Base-by-base conservation (phyloP, 176 grass and related monocot species). In the Secale cereale region DNA sequence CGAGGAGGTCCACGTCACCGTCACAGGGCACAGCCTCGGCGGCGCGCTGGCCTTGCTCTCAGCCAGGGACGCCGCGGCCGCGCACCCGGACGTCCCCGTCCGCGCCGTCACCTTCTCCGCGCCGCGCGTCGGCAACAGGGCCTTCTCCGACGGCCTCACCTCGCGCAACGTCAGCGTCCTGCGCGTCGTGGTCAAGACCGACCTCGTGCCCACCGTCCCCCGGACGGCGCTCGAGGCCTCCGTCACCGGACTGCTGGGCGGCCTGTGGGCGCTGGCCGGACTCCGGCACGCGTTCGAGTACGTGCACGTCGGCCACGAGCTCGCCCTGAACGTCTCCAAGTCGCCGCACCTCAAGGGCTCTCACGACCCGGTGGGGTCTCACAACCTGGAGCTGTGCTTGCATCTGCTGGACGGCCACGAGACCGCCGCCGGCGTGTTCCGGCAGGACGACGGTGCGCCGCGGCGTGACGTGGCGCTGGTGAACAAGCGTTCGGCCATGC, bases 11-110 rank as follows among this genome's bases (percentile, higher is more conserved):
- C 80, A 54, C 70, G 66, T 92, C 19, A 90, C 86, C 1, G 15
- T 86, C 59, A 80, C 93, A 13, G 90, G 93, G 28, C 93, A 92
- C 85, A 92, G 93, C 84, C 90, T 95, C 32, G 88, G 93, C 52
- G 93, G 90, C 56, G 90, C 90, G 16, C 88, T 92, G 45, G 85
- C 93, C 2, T 33, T 89, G 78, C 86, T 95, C 36, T 59, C 91
- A 28, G 88, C 90, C 20, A 80, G 83, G 48, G 93, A 88, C 67
- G 83, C 82, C 16, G 85, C 92, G 15, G 85, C 82, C 2, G 82
- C 82, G 37, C 65, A 45, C 35, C 27, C 40, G n/a, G 80, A 10
- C 31, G 70, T 88, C 40, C 23, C 48, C 20, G 75, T 88, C 8
- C 61, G 87, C 23, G 89, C 54, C 81, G 90, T 95, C n/a, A 86